Evolutionary conservation across 2,329 filamentous ascomycete genomes (phyloP).

Genomic region (Bipolaris oryzae): DNA sequence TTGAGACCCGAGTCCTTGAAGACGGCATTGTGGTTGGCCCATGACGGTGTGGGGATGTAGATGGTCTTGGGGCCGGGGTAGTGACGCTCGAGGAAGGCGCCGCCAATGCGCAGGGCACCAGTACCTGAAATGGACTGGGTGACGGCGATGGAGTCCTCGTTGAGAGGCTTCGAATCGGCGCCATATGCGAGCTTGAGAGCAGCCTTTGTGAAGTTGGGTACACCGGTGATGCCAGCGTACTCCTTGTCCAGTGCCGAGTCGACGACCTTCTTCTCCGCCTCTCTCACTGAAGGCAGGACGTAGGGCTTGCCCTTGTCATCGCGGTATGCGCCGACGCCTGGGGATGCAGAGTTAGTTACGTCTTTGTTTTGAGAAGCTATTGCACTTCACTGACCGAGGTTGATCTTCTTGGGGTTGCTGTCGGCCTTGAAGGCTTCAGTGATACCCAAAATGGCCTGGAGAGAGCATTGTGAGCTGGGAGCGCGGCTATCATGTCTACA

Average conservation of each 20-base stretch:
- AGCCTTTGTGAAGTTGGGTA: slow-evolving; percentile 90
- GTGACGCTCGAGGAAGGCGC: slow-evolving; percentile 89
- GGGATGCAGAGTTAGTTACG: slow-evolving; percentile 27
- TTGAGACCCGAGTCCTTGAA: slow-evolving; percentile 91
- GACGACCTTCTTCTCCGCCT: slow-evolving; percentile 87
- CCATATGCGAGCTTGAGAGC: slow-evolving; percentile 93
- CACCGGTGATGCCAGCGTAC: slow-evolving; percentile 96
- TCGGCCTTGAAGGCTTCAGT: slow-evolving; percentile 99
- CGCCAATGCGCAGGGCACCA: slow-evolving; percentile 91
- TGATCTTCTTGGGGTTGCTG: slow-evolving; percentile 92
- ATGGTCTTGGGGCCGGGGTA: slow-evolving; percentile 92
- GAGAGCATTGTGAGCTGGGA: slow-evolving; percentile 29
- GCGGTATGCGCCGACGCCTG: slow-evolving; percentile 95
- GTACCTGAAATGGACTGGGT: slow-evolving; percentile 99
- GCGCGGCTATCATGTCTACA: background rate
- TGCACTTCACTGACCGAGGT: slow-evolving; percentile 69
- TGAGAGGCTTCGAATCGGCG: slow-evolving; percentile 74
- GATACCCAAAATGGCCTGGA: slow-evolving; percentile 81
- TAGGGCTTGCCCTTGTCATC: slow-evolving; percentile 98
- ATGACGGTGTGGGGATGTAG: slow-evolving; percentile 94
- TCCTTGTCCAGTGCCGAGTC: slow-evolving; percentile 86
- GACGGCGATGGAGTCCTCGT: slow-evolving; percentile 78
- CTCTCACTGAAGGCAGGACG: slow-evolving; percentile 89
- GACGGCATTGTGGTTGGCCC: slow-evolving; percentile 97
- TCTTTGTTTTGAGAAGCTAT: background rate